Conservation (phyloP, 768 basidiomycete genomes). For the Lyophyllum atratum region DNA sequence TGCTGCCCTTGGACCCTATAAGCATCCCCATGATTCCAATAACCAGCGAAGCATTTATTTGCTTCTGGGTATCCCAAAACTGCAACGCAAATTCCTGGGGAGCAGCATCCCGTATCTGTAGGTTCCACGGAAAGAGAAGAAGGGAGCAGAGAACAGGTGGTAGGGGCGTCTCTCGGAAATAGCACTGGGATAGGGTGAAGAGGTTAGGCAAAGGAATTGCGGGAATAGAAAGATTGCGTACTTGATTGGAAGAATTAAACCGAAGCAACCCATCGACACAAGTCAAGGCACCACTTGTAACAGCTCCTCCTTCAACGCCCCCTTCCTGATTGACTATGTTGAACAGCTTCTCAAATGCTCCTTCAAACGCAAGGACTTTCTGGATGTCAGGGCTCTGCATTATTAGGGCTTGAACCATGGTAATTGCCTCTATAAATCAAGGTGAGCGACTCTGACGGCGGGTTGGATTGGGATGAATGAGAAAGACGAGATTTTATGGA, state of each 20-base stretch:
- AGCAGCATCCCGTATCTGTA: slow-evolving; percentile 56
- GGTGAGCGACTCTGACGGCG: not conserved
- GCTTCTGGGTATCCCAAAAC: slow-evolving; percentile 94
- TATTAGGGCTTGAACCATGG: slow-evolving; percentile 78
- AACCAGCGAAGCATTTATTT: slow-evolving; percentile 76
- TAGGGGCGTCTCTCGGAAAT: slow-evolving; percentile 89
- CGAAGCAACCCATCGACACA: slow-evolving; percentile 87
- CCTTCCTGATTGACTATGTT: slow-evolving; percentile 85
- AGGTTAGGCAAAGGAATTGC: not conserved
- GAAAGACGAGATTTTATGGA: too few species aligned
- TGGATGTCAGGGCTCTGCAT: slow-evolving; percentile 92
- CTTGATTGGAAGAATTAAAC: slow-evolving; percentile 95
- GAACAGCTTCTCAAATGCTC: slow-evolving; percentile 95
- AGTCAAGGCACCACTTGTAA: slow-evolving; percentile 81
- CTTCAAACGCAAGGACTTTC: slow-evolving; percentile 95
- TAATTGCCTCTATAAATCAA: slow-evolving; percentile 67
- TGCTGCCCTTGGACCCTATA: slow-evolving; percentile 67
- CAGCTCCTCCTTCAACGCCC: slow-evolving; percentile 88
- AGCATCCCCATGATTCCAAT: slow-evolving; percentile 87
- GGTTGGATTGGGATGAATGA: too few species aligned
- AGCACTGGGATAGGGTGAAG: slow-evolving; percentile 60
- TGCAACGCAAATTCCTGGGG: slow-evolving; percentile 93
- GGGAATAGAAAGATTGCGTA: slow-evolving; percentile 30
- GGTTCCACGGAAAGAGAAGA: slow-evolving; percentile 67
- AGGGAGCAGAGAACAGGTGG: slow-evolving; percentile 66